Percentiles rank a stretch among this genome's conserved stretches.
These are phyloP conservation scores for Eutrema japonicum DNA, from an alignment of 345 rosid genomes.

Conservation along the genomic window DNA sequence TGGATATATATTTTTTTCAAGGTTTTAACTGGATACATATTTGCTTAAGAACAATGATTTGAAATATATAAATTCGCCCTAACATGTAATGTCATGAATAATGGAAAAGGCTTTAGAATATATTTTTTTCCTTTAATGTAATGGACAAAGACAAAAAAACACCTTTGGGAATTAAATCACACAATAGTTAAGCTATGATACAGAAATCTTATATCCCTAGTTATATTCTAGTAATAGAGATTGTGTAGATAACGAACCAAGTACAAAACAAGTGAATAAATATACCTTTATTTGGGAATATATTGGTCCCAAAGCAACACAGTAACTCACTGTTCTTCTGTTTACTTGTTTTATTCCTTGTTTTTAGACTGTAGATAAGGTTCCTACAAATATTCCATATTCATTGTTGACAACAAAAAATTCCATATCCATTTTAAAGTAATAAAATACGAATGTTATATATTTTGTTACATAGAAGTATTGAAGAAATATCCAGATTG, in stretches of 20 bases:
- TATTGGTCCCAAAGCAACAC: constrained; percentile 37
- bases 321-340: constrained; percentile 40
- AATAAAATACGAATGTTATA: not conserved
- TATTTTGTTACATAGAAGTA: not conserved
- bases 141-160: constrained; percentile 21
- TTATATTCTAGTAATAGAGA: constrained; percentile 14
- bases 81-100: not conserved
- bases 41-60: not conserved
- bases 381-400: not conserved
- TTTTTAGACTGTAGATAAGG: constrained; percentile 23
- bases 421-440: no score
- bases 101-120: not conserved
- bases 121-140: not conserved
- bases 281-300: constrained; percentile 30
- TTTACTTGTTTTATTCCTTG: constrained; percentile 33
- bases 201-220: constrained; percentile 7
- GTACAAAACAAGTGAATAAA: constrained; percentile 32
- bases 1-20: not conserved
- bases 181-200: constrained; percentile 21
- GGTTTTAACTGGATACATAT: not conserved
- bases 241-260: constrained; percentile 30
- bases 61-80: not conserved
- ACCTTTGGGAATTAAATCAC: constrained; percentile 19
- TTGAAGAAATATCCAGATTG: constrained; percentile 10
- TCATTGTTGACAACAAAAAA: not conserved